Percentiles rank a stretch among this genome's conserved stretches.
Evolutionary conservation across 495 filamentous ascomycete species (phyloP).

Genomic region (Penicillium paxilli): DNA sequence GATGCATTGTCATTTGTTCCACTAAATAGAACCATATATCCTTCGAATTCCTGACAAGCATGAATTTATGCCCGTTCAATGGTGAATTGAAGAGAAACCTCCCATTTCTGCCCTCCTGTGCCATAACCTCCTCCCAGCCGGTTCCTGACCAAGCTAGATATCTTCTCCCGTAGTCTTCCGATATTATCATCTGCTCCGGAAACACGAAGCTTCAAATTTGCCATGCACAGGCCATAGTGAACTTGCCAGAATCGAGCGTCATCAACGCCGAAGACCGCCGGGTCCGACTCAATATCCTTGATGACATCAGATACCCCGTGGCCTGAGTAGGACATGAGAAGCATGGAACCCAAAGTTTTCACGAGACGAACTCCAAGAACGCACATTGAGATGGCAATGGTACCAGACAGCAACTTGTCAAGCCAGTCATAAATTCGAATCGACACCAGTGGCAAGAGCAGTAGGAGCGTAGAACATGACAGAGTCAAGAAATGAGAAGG

Average conservation of each 20-base stretch:
- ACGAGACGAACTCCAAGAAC: constrained; percentile 78
- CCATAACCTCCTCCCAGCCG: constrained; percentile 87
- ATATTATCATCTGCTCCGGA: constrained; percentile 65
- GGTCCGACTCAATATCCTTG: constrained; percentile 79
- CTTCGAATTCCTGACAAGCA: not conserved
- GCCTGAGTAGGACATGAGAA: constrained; percentile 84
- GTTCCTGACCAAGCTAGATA: constrained; percentile 79
- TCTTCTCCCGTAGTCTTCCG: constrained; percentile 66
- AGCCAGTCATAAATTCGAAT: constrained; percentile 74
- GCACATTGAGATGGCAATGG: constrained; percentile 85
- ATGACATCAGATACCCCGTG: constrained; percentile 72
- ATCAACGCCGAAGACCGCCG: constrained; percentile 71
- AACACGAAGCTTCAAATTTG: constrained; percentile 80
- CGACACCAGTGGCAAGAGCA: constrained; percentile 80
- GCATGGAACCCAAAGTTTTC: constrained; percentile 83
- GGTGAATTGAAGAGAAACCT: constrained; percentile 63
- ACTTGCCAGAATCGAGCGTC: constrained; percentile 98
- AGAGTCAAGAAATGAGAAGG: constrained; percentile 93
- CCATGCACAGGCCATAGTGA: constrained; percentile 95
- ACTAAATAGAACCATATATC: not conserved
- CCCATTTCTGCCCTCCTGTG: constrained; percentile 80
- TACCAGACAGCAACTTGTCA: constrained; percentile 75
- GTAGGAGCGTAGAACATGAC: constrained; percentile 74
- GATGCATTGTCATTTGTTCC: not conserved
- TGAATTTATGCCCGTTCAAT: constrained; percentile 32